These are phyloP conservation scores for Trypanosoma cruzi DNA, from an alignment of 208 protist genomes.

Conservation along the genomic window DNA sequence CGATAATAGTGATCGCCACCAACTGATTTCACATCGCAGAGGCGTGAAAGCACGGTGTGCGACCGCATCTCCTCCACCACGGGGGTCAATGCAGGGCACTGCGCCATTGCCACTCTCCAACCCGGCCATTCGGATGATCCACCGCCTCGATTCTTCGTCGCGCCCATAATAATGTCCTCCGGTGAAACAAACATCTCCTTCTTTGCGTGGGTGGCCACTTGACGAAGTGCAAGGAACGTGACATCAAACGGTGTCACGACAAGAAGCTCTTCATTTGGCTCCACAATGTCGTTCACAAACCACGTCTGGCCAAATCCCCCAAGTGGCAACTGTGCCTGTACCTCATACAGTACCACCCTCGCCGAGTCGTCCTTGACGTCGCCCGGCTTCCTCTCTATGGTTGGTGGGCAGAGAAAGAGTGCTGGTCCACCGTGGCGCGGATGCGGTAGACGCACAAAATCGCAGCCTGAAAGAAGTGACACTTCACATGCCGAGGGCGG, in stretches of 20 bases:
- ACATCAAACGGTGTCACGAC: slow-evolving; percentile 63
- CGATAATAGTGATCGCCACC: slow-evolving; percentile 50
- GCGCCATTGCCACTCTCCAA: slow-evolving; percentile 46
- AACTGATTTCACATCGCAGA: slow-evolving; percentile 55
- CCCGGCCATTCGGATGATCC: slow-evolving; percentile 30
- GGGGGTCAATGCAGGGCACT: slow-evolving; percentile 32
- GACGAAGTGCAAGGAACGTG: slow-evolving; percentile 60
- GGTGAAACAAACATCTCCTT: slow-evolving; percentile 38
- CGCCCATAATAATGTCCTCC: slow-evolving; percentile 34
- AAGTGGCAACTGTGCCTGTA: slow-evolving; percentile 47
- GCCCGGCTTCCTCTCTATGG: background rate
- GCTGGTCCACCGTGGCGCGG: slow-evolving; percentile 59
- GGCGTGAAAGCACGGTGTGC: slow-evolving; percentile 34
- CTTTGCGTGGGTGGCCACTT: slow-evolving; percentile 28
- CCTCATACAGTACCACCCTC: slow-evolving; percentile 33
- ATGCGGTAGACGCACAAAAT: slow-evolving; percentile 59
- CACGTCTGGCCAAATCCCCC: slow-evolving; percentile 61
- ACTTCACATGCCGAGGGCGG: background rate
- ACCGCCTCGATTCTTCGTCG: background rate
- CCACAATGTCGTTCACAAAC: slow-evolving; percentile 42
- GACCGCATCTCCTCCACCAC: slow-evolving; percentile 36
- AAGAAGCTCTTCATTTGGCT: slow-evolving; percentile 33
- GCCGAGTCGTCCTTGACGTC: background rate
- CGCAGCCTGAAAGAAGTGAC: slow-evolving; percentile 17
- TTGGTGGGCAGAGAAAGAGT: slow-evolving; percentile 40